Conservation (phyloP, 306 rosid genomes). For the Lathyrus oleraceus region DNA sequence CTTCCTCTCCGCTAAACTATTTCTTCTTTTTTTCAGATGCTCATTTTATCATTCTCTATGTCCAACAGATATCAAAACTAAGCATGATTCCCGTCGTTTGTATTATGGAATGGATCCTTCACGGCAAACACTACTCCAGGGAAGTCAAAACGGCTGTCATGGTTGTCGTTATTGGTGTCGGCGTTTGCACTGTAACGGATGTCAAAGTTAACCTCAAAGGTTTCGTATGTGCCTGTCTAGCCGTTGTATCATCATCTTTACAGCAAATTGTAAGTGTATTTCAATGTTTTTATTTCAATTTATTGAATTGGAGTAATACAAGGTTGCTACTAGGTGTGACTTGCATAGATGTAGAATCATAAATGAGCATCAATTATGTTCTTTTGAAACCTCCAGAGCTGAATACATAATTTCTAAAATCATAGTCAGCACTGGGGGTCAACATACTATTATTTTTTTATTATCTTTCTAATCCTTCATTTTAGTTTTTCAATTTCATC, state of each 20-base stretch:
- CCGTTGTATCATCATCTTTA: constrained; percentile 81
- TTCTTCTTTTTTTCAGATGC: neutral
- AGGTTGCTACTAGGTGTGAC: constrained; percentile 11
- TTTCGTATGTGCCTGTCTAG: constrained; percentile 66
- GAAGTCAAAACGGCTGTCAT: constrained; percentile 77
- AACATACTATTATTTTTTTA: neutral
- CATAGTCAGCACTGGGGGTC: neutral
- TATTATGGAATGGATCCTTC: constrained; percentile 92
- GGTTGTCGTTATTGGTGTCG: constrained; percentile 88
- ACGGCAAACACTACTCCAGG: constrained; percentile 70
- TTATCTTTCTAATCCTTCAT: neutral
- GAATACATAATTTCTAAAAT: constrained; percentile 9
- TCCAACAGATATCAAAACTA: constrained; percentile 75
- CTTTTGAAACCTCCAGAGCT: constrained; percentile 15
- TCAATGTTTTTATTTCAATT: constrained; percentile 5
- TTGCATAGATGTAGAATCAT: constrained; percentile 24
- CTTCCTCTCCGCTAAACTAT: too few relatives aligned
- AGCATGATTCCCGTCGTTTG: constrained; percentile 99
- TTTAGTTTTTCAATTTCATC: neutral
- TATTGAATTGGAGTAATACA: constrained; percentile 15
- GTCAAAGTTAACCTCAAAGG: constrained; percentile 89
- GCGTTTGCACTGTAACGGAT: constrained; percentile 92
- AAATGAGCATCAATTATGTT: neutral
- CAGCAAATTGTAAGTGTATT: constrained; percentile 87
- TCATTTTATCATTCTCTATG: constrained; percentile 21